Conservation (phyloP, 768 basidiomycete species). For the Gyrodon lividus region DNA sequence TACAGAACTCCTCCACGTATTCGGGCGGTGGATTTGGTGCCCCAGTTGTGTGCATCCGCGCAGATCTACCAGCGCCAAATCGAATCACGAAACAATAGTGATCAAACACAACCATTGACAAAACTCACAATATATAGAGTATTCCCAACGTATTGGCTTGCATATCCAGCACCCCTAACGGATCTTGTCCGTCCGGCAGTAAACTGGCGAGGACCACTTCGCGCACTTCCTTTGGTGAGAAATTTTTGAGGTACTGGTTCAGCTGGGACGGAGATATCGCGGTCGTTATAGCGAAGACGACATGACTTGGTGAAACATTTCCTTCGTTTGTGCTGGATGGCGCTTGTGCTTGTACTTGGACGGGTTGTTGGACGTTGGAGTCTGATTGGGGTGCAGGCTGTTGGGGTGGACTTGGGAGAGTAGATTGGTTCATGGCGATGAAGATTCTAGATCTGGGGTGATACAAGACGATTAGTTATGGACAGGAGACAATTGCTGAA, state of each 20-base stretch:
- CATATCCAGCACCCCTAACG: constrained; percentile 56
- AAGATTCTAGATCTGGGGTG: neutral
- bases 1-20: constrained; percentile 58
- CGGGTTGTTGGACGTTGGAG: constrained; percentile 13
- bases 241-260: constrained; percentile 44
- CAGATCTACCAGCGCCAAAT: constrained; percentile 43
- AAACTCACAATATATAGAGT: constrained; percentile 69
- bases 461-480: neutral
- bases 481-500: neutral
- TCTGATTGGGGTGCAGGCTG: constrained; percentile 17
- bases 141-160: constrained; percentile 59
- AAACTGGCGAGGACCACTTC: constrained; percentile 55
- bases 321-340: constrained; percentile 2
- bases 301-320: constrained; percentile 36
- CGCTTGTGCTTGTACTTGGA: constrained; percentile 5
- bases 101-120: neutral
- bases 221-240: constrained; percentile 54
- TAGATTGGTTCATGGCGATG: constrained; percentile 25
- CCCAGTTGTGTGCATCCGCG: constrained; percentile 47
- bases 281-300: constrained; percentile 47
- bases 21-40: constrained; percentile 40
- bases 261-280: constrained; percentile 37
- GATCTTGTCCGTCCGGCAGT: constrained; percentile 64
- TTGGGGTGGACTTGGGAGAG: constrained; percentile 23
- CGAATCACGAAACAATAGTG: neutral